Conservation (phyloP, 2,329 filamentous ascomycete species). For the Ustulina deusta region DNA sequence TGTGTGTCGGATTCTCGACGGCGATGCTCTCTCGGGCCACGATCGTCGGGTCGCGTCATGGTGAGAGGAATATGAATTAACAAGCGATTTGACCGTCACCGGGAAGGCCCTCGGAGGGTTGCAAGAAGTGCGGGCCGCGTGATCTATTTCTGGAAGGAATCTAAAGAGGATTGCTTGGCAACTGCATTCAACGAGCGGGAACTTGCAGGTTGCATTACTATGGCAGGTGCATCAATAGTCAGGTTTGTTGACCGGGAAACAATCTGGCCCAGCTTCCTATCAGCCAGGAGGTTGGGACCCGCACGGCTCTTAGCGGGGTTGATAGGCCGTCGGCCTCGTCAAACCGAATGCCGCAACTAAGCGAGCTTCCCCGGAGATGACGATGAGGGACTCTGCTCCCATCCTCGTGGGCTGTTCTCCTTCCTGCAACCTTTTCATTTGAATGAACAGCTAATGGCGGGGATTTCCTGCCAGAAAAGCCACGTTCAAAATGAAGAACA, state of each 20-base stretch:
- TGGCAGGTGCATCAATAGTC: slow-evolving; percentile 29
- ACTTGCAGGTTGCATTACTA: slow-evolving; percentile 26
- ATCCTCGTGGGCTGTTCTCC: slow-evolving; percentile 9
- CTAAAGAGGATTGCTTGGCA: slow-evolving; percentile 40
- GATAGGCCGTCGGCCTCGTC: slow-evolving; percentile 20
- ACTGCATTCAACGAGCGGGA: slow-evolving; percentile 27
- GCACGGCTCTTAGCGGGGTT: slow-evolving; percentile 39
- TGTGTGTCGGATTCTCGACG: slow-evolving; percentile 46
- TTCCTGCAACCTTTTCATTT: slow-evolving; percentile 21
- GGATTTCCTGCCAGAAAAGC: slow-evolving; percentile 27
- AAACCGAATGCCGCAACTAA: slow-evolving; percentile 48
- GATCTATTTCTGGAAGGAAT: slow-evolving; percentile 47
- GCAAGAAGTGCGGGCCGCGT: slow-evolving; percentile 22
- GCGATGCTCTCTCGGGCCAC: slow-evolving; percentile 43
- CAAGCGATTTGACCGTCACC: slow-evolving; percentile 18
- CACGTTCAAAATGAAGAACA: slow-evolving; percentile 43
- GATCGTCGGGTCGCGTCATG: slow-evolving; percentile 52
- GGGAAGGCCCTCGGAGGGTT: slow-evolving; percentile 12
- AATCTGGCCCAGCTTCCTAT: slow-evolving; percentile 48
- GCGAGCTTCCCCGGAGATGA: slow-evolving; percentile 43
- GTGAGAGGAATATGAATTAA: slow-evolving; percentile 27
- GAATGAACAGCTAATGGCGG: slow-evolving; percentile 35
- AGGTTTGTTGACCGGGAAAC: slow-evolving; percentile 57
- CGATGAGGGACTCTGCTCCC: slow-evolving; percentile 33
- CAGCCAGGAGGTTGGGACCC: slow-evolving; percentile 12